Evolutionary conservation across 768 basidiomycete genomes (phyloP).

Genomic region (Amanita brunnescens): DNA sequence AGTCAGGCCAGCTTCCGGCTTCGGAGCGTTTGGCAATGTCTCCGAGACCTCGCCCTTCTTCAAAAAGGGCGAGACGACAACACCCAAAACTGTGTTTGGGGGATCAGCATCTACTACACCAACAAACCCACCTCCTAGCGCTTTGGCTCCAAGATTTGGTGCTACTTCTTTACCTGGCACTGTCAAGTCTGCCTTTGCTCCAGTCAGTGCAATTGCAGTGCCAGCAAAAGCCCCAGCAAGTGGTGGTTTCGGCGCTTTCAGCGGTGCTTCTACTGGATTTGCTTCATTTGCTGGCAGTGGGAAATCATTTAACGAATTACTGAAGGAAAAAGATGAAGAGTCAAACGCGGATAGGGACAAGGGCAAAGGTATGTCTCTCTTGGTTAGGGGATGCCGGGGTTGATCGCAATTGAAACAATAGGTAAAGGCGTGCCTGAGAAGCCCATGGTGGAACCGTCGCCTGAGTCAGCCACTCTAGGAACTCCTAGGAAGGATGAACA

Average conservation of each 20-base stretch:
- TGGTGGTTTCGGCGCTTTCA: constrained; percentile 47
- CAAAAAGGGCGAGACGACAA: constrained; percentile 26
- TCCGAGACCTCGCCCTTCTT: constrained; percentile 47
- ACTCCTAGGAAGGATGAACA: constrained; percentile 4
- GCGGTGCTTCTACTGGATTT: constrained; percentile 34
- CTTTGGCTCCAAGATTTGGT: constrained; percentile 29
- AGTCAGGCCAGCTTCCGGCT: constrained; percentile 32
- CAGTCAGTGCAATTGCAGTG: constrained; percentile 17
- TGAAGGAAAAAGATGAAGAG: not conserved
- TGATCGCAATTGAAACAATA: not conserved
- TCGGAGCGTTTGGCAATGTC: constrained; percentile 40
- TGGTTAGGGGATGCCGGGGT: not conserved
- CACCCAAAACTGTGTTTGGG: constrained; percentile 30
- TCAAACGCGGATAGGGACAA: not conserved
- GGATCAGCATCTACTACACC: constrained; percentile 11
- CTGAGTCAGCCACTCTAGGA: not conserved
- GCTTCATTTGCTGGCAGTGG: constrained; percentile 29
- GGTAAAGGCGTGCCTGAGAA: not conserved
- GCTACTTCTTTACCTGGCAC: constrained; percentile 26
- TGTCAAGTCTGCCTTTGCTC: constrained; percentile 23
- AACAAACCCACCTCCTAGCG: constrained; percentile 10
- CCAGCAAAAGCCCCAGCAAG: constrained; percentile 20
- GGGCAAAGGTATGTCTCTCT: not conserved
- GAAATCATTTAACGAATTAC: constrained; percentile 39
- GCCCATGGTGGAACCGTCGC: not conserved